Percentiles rank a stretch among this genome's conserved stretches.
These are phyloP conservation scores for Metarhizium brunneum DNA, from an alignment of 2,329 filamentous ascomycete species.

Conservation along the genomic window DNA sequence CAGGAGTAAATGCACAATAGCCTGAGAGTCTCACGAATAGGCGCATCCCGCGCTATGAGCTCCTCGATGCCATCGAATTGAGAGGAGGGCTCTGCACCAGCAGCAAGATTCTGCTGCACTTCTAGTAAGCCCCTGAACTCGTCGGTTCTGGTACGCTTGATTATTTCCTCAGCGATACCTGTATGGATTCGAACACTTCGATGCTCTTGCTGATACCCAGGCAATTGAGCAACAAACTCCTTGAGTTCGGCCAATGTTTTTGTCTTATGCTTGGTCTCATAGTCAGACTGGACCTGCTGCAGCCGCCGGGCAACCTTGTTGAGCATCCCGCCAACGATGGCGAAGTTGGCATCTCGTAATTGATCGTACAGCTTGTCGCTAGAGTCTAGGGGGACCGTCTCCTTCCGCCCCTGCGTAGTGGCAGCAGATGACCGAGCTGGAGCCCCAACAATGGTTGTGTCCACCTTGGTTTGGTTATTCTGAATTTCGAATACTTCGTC, in stretches of 20 bases:
- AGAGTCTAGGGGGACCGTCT: constrained; percentile 81
- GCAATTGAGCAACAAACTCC: constrained; percentile 90
- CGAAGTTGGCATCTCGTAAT: constrained; percentile 87
- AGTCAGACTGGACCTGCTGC: constrained; percentile 73
- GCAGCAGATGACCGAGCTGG: constrained; percentile 52
- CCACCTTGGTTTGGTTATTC: constrained; percentile 87
- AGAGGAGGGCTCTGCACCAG: constrained; percentile 77
- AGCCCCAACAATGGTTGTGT: constrained; percentile 80
- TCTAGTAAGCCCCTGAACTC: constrained; percentile 82
- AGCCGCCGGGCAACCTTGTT: constrained; percentile 86
- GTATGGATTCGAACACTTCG: constrained; percentile 89
- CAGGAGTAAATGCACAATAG: constrained; percentile 87
- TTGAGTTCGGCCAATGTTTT: constrained; percentile 87
- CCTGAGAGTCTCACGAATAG: constrained; percentile 72
- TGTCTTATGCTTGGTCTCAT: constrained; percentile 79
- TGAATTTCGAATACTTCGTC: constrained; percentile 89
- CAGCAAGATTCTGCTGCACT: constrained; percentile 91
- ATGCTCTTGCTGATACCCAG: constrained; percentile 86
- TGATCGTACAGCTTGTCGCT: constrained; percentile 84
- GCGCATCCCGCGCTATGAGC: constrained; percentile 79
- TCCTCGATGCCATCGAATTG: constrained; percentile 91
- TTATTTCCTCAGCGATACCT: constrained; percentile 86
- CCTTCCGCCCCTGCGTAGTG: constrained; percentile 57
- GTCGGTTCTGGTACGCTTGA: constrained; percentile 84
- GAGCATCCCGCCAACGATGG: constrained; percentile 78